Evolutionary conservation across 176 grass and related monocot genomes (phyloP).

Genomic region (Urochloa ruziziensis): DNA sequence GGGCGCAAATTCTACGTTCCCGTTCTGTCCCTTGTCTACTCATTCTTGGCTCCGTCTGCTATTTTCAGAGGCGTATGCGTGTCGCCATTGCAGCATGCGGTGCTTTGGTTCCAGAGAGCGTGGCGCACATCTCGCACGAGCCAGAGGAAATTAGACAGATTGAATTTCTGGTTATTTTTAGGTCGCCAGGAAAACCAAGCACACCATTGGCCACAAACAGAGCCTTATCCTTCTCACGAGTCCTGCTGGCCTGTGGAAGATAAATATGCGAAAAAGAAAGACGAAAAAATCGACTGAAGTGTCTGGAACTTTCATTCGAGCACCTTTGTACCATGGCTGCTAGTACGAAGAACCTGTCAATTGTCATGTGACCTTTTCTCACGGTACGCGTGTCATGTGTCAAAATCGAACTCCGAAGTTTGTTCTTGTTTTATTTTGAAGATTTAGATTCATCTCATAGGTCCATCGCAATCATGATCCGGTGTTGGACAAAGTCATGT

Average conservation of each 20-base stretch:
- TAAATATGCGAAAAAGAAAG: neutral
- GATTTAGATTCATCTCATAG: neutral
- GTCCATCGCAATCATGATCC: neutral
- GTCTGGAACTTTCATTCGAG: neutral
- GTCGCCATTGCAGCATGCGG: neutral
- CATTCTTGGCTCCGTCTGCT: neutral
- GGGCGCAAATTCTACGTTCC: too few relatives aligned
- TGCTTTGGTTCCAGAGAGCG: neutral
- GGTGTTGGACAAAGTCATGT: neutral
- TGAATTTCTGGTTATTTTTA: neutral
- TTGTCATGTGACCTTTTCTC: neutral
- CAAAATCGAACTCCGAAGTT: neutral
- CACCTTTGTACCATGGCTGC: neutral
- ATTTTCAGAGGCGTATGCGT: neutral
- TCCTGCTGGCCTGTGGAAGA: neutral
- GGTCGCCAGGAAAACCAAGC: neutral
- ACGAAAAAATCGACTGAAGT: neutral
- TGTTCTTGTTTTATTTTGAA: neutral
- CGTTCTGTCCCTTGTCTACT: neutral
- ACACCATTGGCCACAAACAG: neutral
- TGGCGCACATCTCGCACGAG: neutral
- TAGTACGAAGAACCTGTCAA: neutral
- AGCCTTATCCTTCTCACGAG: neutral
- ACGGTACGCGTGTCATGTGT: neutral
- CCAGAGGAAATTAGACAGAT: neutral